Conservation (phyloP, 2,329 filamentous ascomycete species). For the Lojkania enalia region DNA sequence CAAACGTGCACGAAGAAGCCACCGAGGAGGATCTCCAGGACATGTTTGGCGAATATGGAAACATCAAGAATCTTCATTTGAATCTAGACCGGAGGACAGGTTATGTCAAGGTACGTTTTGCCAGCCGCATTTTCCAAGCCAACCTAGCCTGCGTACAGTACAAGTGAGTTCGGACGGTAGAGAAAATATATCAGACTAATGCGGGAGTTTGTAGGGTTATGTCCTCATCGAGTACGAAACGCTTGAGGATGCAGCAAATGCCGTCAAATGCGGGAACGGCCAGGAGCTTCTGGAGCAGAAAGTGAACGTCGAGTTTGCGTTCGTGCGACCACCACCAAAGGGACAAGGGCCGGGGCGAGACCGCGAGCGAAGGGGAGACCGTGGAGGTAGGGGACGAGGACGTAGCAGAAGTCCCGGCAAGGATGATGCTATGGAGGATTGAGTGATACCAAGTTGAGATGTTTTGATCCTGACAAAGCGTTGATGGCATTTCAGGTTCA, state of each 20-base stretch:
- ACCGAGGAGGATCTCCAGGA: conserved; percentile 82
- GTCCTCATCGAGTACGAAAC: conserved; percentile 84
- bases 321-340: conserved; percentile 71
- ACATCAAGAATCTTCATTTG: conserved; percentile 84
- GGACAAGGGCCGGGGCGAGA: conserved; percentile 52
- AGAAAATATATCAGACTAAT: too few relatives aligned
- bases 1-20: conserved; percentile 85
- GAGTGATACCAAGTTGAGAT: too few relatives aligned
- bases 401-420: conserved; percentile 51
- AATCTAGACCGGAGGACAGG: conserved; percentile 81
- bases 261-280: conserved; percentile 77
- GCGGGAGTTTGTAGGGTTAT: conserved; percentile 76
- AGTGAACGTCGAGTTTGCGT: conserved; percentile 80
- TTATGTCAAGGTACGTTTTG: conserved; percentile 72
- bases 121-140: not conserved
- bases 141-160: too few relatives aligned
- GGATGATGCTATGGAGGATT: conserved; percentile 39
- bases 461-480: too few relatives aligned
- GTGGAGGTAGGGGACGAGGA: conserved; percentile 38
- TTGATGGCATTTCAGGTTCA: not conserved
- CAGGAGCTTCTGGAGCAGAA: conserved; percentile 81
- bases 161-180: too few relatives aligned
- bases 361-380: conserved; percentile 35
- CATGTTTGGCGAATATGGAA: conserved; percentile 79
- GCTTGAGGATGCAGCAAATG: conserved; percentile 75